A percentile compares a stretch with the other conserved stretches of the same genome.
Conservation (phyloP, 345 rosid species). For the Brassica cretica region DNA sequence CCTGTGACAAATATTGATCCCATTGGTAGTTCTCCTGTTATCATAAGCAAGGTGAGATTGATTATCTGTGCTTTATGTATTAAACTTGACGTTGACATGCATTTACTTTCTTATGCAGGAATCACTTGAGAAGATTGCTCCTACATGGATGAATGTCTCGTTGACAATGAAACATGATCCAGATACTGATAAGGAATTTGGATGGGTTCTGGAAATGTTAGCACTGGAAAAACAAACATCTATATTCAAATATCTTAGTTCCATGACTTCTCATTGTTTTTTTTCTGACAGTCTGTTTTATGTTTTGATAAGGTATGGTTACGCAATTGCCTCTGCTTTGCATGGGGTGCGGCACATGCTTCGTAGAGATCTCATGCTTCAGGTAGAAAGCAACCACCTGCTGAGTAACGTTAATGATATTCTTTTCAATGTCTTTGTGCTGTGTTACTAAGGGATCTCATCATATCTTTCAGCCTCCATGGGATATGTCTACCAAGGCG, state of each 20-base stretch:
- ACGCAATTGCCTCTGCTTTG: constrained; percentile 94
- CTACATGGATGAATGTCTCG: constrained; percentile 98
- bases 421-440: background rate
- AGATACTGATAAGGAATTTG: constrained; percentile 91
- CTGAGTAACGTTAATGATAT: constrained; percentile 16
- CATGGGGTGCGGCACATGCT: constrained; percentile 88
- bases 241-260: constrained; percentile 1
- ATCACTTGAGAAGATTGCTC: constrained; percentile 78
- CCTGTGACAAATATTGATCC: constrained; percentile 78
- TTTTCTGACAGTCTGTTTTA: constrained; percentile 26
- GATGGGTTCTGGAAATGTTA: constrained; percentile 99
- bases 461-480: constrained; percentile 75
- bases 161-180: constrained; percentile 90
- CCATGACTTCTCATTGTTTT: constrained; percentile 13
- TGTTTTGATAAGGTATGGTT: constrained; percentile 75
- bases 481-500: constrained; percentile 68
- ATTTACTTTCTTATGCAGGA: constrained; percentile 46
- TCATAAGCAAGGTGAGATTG: constrained; percentile 64
- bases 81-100: background rate
- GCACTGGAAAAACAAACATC: constrained; percentile 26
- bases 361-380: constrained; percentile 86
- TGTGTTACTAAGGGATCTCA: constrained; percentile 12
- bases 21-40: constrained; percentile 88
- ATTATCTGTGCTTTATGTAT: background rate
- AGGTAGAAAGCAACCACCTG: constrained; percentile 50